Base-by-base conservation (phyloP, 2,329 filamentous ascomycete genomes). In the Xylaria sp. region DNA sequence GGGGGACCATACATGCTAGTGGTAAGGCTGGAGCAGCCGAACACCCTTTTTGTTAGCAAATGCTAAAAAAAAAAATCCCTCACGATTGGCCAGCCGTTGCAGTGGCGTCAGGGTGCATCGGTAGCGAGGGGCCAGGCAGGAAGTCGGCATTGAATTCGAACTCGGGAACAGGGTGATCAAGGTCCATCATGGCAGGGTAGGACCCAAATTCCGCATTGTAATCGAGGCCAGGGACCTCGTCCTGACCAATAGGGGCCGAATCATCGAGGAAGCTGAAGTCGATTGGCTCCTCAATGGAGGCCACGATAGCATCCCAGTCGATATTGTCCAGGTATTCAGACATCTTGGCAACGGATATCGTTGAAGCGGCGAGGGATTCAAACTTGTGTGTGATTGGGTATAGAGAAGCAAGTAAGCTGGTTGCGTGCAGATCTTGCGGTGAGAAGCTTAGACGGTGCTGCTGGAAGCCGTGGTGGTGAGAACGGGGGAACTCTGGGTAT, bases 41-140 rank as follows among this genome's bases (percentile, higher is more conserved):
- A 72, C 76, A 78, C 76, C 77, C 76, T 78, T 74, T 76, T 78
- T 78, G 72, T 78, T 77, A 78, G 77, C 74, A 74, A 67, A 3
- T 58, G 52, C 39, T 18, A 72, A 76, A 78, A 79, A 76, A 78
- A 77, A 78, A 77, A 74, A 32, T n/a, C 58, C 15, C 74, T 78
- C 41, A 78, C 77, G 59, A 50, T 69, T 77, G 72, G 61, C 52
- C 44, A 32, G 61, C 12, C 2, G 41, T 57, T 63, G 65, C 67
- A 74, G 70, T 68, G 64, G 67, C 73, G 51, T 65, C 57, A 70
- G 67, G 65, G 59, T 63, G 58, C 41, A 55, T 15, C 25, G 67
- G 63, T 8, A 65, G 34, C 28, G 37, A 63, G 62, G 44, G 48
- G 15, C 15, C 23, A 28, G 7, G 70, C 54, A 25, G 55, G 52